Conservation (phyloP, 164 flowering plant genomes). For the Dillenia suffruticosa region DNA sequence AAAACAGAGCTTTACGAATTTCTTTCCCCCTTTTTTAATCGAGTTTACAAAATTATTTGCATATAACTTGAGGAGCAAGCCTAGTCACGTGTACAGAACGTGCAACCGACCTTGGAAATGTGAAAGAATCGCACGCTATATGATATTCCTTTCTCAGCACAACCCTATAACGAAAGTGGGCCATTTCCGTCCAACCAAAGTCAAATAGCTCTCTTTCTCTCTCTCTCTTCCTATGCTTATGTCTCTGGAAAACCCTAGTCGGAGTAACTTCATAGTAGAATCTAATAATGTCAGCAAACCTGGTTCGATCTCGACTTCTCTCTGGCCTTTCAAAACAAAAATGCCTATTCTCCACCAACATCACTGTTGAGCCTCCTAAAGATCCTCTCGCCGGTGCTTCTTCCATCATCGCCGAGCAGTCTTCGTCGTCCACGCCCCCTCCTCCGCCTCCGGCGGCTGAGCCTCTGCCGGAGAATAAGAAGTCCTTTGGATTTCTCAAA, state of each 20-base stretch:
- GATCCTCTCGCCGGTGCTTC: conserved; percentile 32
- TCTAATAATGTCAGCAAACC: conserved; percentile 22
- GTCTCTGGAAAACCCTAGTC: conserved; percentile 15
- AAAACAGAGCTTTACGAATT: too few species aligned
- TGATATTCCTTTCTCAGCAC: too few species aligned
- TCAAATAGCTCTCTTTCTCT: neutral
- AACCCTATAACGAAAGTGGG: too few species aligned
- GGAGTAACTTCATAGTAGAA: neutral
- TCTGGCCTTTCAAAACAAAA: conserved; percentile 7
- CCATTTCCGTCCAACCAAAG: too few species aligned
- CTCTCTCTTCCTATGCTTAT: neutral
- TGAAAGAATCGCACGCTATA: too few species aligned
- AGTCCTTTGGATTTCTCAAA: conserved; percentile 39
- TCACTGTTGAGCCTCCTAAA: conserved; percentile 19
- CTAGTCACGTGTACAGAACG: too few species aligned
- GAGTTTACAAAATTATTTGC: too few species aligned
- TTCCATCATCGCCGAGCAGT: conserved; percentile 20
- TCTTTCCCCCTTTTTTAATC: too few species aligned
- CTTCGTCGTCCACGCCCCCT: conserved; percentile 12
- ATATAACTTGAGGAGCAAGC: too few species aligned
- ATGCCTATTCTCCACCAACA: conserved; percentile 18
- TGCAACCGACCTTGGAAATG: too few species aligned
- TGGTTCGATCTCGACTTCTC: conserved; percentile 28
- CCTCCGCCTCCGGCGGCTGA: conserved; percentile 12
- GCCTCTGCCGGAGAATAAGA: conserved; percentile 15